A percentile compares a stretch with the other conserved stretches of the same genome.
Conservation (phyloP, 441 rosid genomes). For the Pelargonium citronellum region DNA sequence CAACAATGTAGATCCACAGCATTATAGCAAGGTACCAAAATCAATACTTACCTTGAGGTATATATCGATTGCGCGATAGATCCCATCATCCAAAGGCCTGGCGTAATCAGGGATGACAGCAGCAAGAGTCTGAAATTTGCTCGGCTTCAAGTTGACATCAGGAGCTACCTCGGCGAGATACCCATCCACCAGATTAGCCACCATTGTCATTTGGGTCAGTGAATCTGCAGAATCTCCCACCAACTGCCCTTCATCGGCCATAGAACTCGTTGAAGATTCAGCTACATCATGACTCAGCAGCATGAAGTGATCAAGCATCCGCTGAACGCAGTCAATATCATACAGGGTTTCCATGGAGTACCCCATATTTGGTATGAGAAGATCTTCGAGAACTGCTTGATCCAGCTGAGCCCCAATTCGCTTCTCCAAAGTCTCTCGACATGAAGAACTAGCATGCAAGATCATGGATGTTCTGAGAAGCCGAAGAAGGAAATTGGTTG, state of each 20-base stretch:
- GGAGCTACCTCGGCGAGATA: conserved; percentile 90
- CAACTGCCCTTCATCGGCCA: conserved; percentile 44
- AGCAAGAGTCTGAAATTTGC: conserved; percentile 71
- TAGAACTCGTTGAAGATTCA: conserved; percentile 24
- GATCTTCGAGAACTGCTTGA: conserved; percentile 70
- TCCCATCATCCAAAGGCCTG: conserved; percentile 75
- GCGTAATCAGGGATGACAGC: conserved; percentile 68
- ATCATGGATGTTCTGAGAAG: conserved; percentile 75
- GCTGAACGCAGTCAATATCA: conserved; percentile 70
- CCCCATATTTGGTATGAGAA: conserved; percentile 72
- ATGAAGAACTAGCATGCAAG: conserved; percentile 44
- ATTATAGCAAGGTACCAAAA: not conserved
- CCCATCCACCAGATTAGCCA: conserved; percentile 69
- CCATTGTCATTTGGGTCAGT: conserved; percentile 51
- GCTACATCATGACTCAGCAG: conserved; percentile 31
- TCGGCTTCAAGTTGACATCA: conserved; percentile 69
- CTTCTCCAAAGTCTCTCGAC: conserved; percentile 67
- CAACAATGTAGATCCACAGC: no score
- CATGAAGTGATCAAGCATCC: conserved; percentile 83
- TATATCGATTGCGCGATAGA: conserved; percentile 84
- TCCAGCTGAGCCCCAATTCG: conserved; percentile 64
- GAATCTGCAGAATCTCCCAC: conserved; percentile 41
- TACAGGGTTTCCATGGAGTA: conserved; percentile 74
- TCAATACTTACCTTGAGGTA: conserved; percentile 59
- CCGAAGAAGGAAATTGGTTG: conserved; percentile 71